Conservation (phyloP, 2,329 filamentous ascomycete genomes). For the Reticulascus tulasneorum region DNA sequence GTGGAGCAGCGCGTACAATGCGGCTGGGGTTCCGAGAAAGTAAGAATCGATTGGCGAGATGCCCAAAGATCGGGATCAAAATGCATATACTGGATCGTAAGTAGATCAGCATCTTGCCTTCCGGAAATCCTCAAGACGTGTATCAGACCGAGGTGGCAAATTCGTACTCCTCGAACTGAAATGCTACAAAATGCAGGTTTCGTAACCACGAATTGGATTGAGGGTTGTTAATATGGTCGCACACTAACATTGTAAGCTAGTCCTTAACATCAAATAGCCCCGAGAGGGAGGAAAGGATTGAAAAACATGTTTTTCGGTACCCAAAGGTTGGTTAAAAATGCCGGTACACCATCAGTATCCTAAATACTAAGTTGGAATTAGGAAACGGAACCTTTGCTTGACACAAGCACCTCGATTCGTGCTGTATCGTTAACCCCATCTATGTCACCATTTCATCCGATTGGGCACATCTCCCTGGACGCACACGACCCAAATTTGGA, state of each 20-base stretch:
- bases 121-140: background rate
- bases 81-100: constrained; percentile 18
- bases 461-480: constrained; percentile 28
- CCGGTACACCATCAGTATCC: background rate
- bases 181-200: too few species aligned
- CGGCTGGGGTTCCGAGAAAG: constrained; percentile 18
- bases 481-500: constrained; percentile 10
- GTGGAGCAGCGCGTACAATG: constrained; percentile 19
- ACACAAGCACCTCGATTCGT: constrained; percentile 11
- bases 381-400: constrained; percentile 11
- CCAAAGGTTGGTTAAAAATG: constrained; percentile 9
- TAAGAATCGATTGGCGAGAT: constrained; percentile 15
- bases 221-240: too few species aligned
- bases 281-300: constrained; percentile 11
- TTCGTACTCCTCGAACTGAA: too few species aligned
- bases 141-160: background rate
- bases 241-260: too few species aligned
- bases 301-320: constrained; percentile 17
- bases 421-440: constrained; percentile 6
- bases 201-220: too few species aligned
- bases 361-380: constrained; percentile 10
- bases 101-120: background rate
- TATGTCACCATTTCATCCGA: constrained; percentile 18
- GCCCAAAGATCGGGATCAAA: constrained; percentile 15
- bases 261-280: constrained; percentile 10